These are phyloP conservation scores for Coemansia sp. DNA, from an alignment of 192 early-diverging fungal species.

Conservation along the genomic window DNA sequence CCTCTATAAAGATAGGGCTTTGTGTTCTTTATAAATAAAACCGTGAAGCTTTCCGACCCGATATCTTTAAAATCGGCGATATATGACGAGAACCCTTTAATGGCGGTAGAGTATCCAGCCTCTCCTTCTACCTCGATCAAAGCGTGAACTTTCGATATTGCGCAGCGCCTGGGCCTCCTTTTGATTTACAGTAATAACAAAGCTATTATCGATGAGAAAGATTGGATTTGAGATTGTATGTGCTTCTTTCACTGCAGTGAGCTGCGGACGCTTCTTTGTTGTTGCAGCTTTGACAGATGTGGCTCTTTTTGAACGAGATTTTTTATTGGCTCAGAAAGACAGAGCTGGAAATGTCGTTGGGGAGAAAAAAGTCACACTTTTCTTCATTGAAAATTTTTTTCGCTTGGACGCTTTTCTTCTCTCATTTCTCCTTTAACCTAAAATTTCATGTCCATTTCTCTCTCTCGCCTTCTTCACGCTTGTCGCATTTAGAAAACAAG, in stretches of 20 bases:
- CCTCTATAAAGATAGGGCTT: not conserved
- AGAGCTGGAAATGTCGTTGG: not conserved
- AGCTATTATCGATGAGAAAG: not conserved
- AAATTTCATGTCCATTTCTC: slow-evolving; percentile 3
- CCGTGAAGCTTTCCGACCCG: not conserved
- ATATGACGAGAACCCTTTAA: not conserved
- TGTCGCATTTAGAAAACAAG: slow-evolving; percentile 2
- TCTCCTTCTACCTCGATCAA: too few relatives aligned
- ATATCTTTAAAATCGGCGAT: not conserved
- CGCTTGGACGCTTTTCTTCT: not conserved
- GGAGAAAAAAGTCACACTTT: slow-evolving; percentile 13
- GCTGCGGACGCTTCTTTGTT: too few relatives aligned
- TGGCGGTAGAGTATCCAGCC: too few relatives aligned
- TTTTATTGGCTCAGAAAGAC: not conserved
- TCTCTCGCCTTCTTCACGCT: not conserved
- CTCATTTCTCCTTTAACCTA: slow-evolving; percentile 1
- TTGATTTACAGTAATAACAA: not conserved
- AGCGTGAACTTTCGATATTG: not conserved
- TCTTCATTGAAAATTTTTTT: slow-evolving; percentile 9
- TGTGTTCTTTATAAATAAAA: not conserved
- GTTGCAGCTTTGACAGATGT: too few relatives aligned
- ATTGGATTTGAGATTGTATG: not conserved
- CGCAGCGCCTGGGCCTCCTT: not conserved
- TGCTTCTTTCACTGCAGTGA: too few relatives aligned
- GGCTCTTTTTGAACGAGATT: not conserved